Percentiles rank a stretch among this genome's conserved stretches.
Conservation (phyloP, 2,329 filamentous ascomycete species). For the Karstenula rhodostoma region DNA sequence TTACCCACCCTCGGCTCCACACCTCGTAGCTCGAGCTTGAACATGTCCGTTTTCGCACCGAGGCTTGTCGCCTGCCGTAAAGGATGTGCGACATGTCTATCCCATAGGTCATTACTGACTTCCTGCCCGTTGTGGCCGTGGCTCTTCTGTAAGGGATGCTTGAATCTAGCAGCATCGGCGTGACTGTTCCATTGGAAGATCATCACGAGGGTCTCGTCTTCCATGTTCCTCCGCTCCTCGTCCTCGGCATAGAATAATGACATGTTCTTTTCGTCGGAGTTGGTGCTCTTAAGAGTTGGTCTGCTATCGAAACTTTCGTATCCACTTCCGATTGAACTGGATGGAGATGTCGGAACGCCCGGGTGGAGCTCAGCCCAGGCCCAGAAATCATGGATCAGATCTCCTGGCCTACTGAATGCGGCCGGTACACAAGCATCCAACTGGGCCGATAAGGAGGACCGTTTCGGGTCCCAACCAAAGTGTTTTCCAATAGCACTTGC, state of each 20-base stretch:
- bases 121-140: constrained; percentile 32
- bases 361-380: constrained; percentile 38
- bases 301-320: constrained; percentile 19
- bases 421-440: constrained; percentile 25
- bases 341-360: constrained; percentile 20
- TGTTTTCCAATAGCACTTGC: constrained; percentile 38
- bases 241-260: constrained; percentile 28
- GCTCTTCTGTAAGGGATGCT: constrained; percentile 37
- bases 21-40: constrained; percentile 36
- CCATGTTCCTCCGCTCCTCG: constrained; percentile 20
- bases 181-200: constrained; percentile 41
- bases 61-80: constrained; percentile 33
- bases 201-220: constrained; percentile 40
- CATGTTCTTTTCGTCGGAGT: constrained; percentile 40
- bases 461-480: constrained; percentile 42
- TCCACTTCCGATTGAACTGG: constrained; percentile 19
- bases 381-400: constrained; percentile 40
- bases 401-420: constrained; percentile 35
- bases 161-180: constrained; percentile 38
- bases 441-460: constrained; percentile 31
- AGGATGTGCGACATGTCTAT: constrained; percentile 36
- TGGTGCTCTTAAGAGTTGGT: constrained; percentile 24
- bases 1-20: constrained; percentile 33
- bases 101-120: constrained; percentile 36
- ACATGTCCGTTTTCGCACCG: constrained; percentile 33